These are phyloP conservation scores for Fusarium mangiferae DNA, from an alignment of 2,329 filamentous ascomycete genomes.

Conservation along the genomic window DNA sequence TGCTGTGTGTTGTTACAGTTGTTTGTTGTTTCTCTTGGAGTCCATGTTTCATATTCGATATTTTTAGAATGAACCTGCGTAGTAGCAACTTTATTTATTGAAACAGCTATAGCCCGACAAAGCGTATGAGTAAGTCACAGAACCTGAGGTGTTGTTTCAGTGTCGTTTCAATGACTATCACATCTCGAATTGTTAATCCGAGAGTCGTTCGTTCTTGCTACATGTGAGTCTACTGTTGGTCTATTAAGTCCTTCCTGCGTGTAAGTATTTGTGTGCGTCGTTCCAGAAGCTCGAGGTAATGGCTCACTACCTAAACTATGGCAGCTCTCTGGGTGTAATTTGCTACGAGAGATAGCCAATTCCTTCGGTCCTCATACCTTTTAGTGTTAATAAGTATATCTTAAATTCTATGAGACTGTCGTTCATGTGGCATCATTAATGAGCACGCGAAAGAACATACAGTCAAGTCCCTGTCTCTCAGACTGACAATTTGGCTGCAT, in stretches of 20 bases:
- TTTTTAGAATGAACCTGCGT: neutral
- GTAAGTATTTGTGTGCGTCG: neutral
- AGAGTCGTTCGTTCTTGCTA: neutral
- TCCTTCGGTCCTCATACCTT: fast-evolving
- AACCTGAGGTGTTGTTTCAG: neutral
- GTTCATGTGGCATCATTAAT: neutral
- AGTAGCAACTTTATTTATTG: neutral
- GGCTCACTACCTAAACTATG: neutral
- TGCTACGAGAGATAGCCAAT: neutral
- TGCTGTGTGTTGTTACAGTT: neutral
- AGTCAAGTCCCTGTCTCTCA: fast-evolving
- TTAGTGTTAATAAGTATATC: fast-evolving
- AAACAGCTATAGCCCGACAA: neutral
- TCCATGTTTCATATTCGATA: neutral
- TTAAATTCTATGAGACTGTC: fast-evolving
- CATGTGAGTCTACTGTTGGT: too few relatives aligned
- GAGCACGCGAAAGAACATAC: neutral
- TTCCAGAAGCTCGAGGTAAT: neutral
- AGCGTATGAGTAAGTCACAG: too few relatives aligned
- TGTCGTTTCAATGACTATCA: neutral
- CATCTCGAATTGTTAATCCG: neutral
- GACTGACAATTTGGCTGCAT: fast-evolving
- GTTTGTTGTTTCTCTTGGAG: neutral
- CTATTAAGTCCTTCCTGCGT: neutral
- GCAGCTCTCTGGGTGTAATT: too few relatives aligned